Evolutionary conservation across 2,329 filamentous ascomycete species (phyloP), one percentile per base, ranked within the genome.

Genomic region (Bipolaris zeicola): DNA sequence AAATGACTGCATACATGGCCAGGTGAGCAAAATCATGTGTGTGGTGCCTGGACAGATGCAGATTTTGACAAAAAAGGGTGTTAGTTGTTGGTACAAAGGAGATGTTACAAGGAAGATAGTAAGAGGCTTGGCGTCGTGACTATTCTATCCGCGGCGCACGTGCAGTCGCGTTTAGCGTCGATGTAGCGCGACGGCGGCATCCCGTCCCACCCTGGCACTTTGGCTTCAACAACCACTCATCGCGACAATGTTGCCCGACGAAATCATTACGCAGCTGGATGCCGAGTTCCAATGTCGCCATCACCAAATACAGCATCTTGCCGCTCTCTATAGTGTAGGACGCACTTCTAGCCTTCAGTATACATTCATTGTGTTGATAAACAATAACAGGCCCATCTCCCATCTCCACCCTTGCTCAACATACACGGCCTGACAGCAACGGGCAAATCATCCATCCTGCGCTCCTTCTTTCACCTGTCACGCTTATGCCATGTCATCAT

Each of bases 401-500:
- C 90, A 28, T 88, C 86, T 54, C 90, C 89, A 54, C 81, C 86
- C 10, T 90, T 90, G 58, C 75, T 97, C 10, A 87, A 97, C 20
- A 76, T 96, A 46, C 88, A 98, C 74, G 95, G 95, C 48, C 86
- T 92, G 28, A 88, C 93, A 68, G 89, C 92, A 2, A 96, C 93
- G 0, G 94, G 92, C 38, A 98, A 98, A 78, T 91, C 87, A 31
- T 85, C 85, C 45, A 83, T 96, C 48, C 81, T 89, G 3, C 81
- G 82, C 54, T 81, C 83, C 3, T 82, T 92, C 14, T 82, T 96
- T 2, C 71, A 82, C 26, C 69, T 72, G 1, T 78, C 84, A 10
- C 64, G 63, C 6, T 68, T 88, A 14, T 77, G 78, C 22, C 84
- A 88, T 66, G 84, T 87, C 36, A 79, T 90, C 28, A 78, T 94